phyloP scores from a whole-genome alignment of 306 rosid genomes.

The Prunus armeniaca region DNA sequence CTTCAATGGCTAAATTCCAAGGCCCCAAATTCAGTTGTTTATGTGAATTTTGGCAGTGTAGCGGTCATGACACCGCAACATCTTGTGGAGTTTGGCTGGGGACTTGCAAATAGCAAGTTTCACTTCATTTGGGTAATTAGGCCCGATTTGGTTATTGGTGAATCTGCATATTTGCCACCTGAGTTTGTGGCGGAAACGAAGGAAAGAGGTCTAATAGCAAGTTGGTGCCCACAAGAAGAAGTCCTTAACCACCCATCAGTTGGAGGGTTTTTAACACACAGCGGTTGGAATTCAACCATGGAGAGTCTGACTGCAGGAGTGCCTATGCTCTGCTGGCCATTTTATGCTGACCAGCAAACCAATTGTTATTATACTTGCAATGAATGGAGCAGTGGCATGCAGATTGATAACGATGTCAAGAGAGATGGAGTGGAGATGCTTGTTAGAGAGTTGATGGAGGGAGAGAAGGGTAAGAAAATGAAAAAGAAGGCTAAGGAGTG shows the following conservation, averaged over 20 bases:
- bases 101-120: constrained; percentile 5
- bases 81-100: constrained; percentile 10
- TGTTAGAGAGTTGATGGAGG: too few relatives aligned
- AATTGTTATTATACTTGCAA: too few relatives aligned
- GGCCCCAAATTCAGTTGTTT: neutral
- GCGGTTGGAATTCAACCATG: constrained; percentile 3
- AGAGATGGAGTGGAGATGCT: too few relatives aligned
- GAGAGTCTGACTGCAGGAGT: constrained; percentile 14
- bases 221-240: constrained; percentile 17
- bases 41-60: constrained; percentile 8
- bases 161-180: neutral
- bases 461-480: too few relatives aligned
- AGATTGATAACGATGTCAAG: too few relatives aligned
- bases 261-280: constrained; percentile 12
- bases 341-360: neutral
- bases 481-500: too few relatives aligned
- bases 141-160: neutral
- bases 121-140: constrained; percentile 10
- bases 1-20: neutral
- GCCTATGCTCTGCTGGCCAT: constrained; percentile 16
- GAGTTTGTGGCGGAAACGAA: neutral
- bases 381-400: too few relatives aligned
- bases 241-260: constrained; percentile 1
- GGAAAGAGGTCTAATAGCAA: neutral
- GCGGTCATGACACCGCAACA: neutral